These are phyloP conservation scores for Ramaria rubella DNA, from an alignment of 768 basidiomycete species.

Conservation along the genomic window DNA sequence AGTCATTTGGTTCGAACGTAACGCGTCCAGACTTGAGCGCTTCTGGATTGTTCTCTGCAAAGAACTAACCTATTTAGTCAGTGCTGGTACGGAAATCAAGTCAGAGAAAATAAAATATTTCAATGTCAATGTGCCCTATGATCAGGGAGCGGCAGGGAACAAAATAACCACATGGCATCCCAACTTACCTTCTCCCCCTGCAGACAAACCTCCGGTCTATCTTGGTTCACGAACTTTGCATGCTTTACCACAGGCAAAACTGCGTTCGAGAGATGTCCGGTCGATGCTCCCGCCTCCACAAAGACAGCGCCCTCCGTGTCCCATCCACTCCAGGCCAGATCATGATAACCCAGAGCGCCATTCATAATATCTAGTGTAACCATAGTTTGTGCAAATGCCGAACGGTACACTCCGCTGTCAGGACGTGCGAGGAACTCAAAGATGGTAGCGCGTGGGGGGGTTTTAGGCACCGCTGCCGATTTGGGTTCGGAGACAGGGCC, in stretches of 20 bases:
- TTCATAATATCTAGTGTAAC: constrained; percentile 1
- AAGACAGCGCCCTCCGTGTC: neutral
- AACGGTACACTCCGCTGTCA: neutral
- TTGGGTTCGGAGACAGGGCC: too few species aligned
- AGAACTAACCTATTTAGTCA: neutral
- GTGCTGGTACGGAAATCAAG: too few species aligned
- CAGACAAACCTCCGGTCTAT: constrained; percentile 6
- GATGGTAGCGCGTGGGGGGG: too few species aligned
- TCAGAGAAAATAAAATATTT: neutral
- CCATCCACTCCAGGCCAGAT: constrained; percentile 1
- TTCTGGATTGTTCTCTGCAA: constrained; percentile 4
- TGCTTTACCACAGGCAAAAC: constrained; percentile 1
- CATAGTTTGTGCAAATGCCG: constrained; percentile 1
- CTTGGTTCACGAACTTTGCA: constrained; percentile 7
- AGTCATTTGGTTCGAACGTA: constrained; percentile 4
- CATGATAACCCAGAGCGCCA: neutral
- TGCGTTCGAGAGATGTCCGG: neutral
- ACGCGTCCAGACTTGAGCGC: neutral
- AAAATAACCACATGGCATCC: neutral
- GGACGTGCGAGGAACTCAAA: neutral
- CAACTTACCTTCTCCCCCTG: constrained; percentile 5
- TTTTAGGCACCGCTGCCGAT: neutral
- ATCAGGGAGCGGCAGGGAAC: neutral
- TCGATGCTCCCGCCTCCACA: constrained; percentile 7
- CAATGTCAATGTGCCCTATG: too few species aligned